Evolutionary conservation across 495 filamentous ascomycete genomes (phyloP), one percentile per base, ranked within the genome.

Genomic region (Aspergillus avenaceus): DNA sequence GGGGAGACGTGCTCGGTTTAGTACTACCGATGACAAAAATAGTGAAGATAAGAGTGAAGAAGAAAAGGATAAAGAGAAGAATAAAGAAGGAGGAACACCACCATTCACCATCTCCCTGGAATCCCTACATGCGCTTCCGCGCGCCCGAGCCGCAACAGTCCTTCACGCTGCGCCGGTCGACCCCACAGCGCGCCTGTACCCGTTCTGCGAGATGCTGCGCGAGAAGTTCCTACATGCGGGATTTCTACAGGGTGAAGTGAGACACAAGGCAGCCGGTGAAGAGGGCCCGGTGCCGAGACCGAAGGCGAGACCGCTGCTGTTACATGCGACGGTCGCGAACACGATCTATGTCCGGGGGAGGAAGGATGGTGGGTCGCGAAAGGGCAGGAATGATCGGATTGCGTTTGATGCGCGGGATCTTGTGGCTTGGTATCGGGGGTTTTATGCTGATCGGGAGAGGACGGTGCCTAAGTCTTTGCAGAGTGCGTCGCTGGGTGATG

Each of bases 281-380:
- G 28, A 32, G 21, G 1, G 38, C 16, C 24, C 9, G 40, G 18
- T 42, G 2, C 16, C n/a, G 8, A 60, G 58, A 32, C 56, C 53
- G 4, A 69, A 66, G 45, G 42, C 56, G 1, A 69, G 91, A 26
- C 80, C 81, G n/a, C 63, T 97, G 41, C 76, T 87, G 16, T 61
- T 96, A 42, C 92, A 96, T 63, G 90, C 87, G 13, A 96, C 92
- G 3, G 73, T 97, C 4, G 67, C 93, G 18, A 96, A 97, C 65
- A 96, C 90, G 7, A 80, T 91, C 25, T 96, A 96, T 63, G 81
- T 85, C 26, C 58, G 52, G 24, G 71, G 66, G 21, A 70, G 57
- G 60, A 66, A 32, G 57, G 65, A 40, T 52, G 58, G 26, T 49
- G 61, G 50, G 18, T 52, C 27, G 37, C 8, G 31, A 7, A 49